These are phyloP conservation scores for Debaryomyces sp. DNA, from an alignment of 1,139 yeast species.

Conservation along the genomic window DNA sequence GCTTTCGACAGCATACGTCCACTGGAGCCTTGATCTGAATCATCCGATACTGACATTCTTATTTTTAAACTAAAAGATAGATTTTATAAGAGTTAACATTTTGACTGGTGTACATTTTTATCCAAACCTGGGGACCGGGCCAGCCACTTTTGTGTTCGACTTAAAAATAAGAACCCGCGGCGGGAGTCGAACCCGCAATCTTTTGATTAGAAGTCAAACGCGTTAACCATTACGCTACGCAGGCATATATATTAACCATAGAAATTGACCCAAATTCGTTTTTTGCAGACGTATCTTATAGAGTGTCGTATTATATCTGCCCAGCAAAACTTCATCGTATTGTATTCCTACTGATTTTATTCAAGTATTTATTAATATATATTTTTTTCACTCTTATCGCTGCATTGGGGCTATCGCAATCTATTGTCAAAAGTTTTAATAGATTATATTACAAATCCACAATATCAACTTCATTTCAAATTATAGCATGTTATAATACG, in stretches of 20 bases:
- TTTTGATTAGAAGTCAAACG: background rate
- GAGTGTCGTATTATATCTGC: too few species aligned
- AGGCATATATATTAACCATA: background rate
- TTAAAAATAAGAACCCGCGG: background rate
- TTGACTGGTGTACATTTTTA: background rate
- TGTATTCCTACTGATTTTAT: too few species aligned
- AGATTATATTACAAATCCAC: too few species aligned
- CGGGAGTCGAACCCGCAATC: background rate
- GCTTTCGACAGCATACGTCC: constrained; percentile 10
- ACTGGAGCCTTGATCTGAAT: background rate
- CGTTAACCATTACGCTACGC: background rate
- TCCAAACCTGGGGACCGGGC: background rate
- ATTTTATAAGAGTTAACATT: background rate
- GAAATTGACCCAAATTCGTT: too few species aligned
- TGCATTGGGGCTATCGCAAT: background rate
- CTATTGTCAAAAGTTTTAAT: too few species aligned
- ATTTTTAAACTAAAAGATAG: background rate
- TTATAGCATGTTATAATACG: background rate
- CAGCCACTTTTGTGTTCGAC: background rate
- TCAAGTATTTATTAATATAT: too few species aligned
- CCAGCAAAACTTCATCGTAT: too few species aligned
- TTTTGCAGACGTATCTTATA: too few species aligned
- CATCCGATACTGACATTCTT: constrained; percentile 1
- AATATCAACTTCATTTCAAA: background rate
- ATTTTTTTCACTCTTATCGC: too few species aligned